Evolutionary conservation across 1,139 yeast species (phyloP).

Genomic region (Saccharomyces pastorianus): DNA sequence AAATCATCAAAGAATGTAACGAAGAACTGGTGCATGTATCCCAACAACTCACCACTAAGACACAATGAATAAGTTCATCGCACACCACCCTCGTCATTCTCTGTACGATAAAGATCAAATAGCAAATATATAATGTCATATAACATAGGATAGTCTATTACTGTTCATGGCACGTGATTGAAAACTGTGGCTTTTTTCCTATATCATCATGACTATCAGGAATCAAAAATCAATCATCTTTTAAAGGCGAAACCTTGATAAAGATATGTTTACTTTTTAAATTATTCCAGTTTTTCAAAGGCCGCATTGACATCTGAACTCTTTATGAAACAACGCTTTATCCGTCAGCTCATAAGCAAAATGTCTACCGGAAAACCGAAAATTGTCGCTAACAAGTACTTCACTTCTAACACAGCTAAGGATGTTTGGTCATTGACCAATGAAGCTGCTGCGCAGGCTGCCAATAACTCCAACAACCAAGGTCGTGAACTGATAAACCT

Average conservation of each 20-base stretch:
- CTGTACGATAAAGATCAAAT: background rate
- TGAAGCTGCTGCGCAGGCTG: conserved; percentile 85
- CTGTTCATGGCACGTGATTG: background rate
- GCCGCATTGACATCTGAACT: background rate
- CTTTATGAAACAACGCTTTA: background rate
- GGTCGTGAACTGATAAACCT: conserved; percentile 74
- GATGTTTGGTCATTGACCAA: conserved; percentile 94
- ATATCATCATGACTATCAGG: background rate
- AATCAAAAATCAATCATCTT: background rate
- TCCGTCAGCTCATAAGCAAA: background rate
- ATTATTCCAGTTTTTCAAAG: background rate
- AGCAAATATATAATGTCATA: background rate
- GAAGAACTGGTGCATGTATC: conserved; percentile 10
- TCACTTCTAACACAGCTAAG: conserved; percentile 47
- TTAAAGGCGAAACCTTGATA: background rate
- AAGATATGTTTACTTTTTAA: background rate
- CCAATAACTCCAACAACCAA: conserved; percentile 39
- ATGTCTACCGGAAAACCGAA: conserved; percentile 4
- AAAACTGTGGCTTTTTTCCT: background rate
- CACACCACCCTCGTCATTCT: no score
- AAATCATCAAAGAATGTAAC: conserved; percentile 22
- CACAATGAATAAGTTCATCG: background rate
- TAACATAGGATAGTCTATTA: no score
- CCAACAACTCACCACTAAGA: background rate
- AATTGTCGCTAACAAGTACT: conserved; percentile 46